Percentiles rank a stretch among this genome's conserved stretches.
phyloP scores from a whole-genome alignment of 2,329 filamentous ascomycete genomes.

The Aspergillus sp. region DNA sequence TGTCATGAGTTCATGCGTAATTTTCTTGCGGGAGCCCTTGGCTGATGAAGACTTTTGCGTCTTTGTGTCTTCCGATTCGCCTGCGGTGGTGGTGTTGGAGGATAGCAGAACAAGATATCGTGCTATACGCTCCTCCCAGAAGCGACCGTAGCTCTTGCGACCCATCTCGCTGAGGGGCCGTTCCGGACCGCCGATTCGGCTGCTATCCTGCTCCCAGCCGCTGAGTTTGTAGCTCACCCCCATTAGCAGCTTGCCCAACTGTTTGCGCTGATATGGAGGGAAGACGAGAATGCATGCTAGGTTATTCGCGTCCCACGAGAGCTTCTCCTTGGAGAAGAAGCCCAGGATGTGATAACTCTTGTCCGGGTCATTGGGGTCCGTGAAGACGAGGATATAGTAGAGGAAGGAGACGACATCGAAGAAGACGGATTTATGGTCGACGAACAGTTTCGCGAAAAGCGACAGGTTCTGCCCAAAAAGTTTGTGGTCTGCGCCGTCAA shows the following conservation, averaged over 20 bases:
- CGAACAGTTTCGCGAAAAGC: slow-evolving; percentile 94
- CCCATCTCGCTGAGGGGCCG: slow-evolving; percentile 89
- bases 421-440: slow-evolving; percentile 97
- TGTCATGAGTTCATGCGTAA: slow-evolving; percentile 57
- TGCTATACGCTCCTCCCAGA: slow-evolving; percentile 84
- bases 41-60: slow-evolving; percentile 30
- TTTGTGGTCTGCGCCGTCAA: slow-evolving; percentile 86
- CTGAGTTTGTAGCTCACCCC: slow-evolving; percentile 92
- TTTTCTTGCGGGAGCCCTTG: slow-evolving; percentile 48
- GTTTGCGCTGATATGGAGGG: slow-evolving; percentile 91
- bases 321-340: slow-evolving; percentile 99
- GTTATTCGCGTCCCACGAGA: slow-evolving; percentile 99
- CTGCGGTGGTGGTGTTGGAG: slow-evolving; percentile 25
- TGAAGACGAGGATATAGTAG: slow-evolving; percentile 89
- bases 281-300: slow-evolving; percentile 95
- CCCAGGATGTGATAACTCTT: slow-evolving; percentile 69
- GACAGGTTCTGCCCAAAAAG: slow-evolving; percentile 95
- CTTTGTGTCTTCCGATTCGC: slow-evolving; percentile 33
- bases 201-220: slow-evolving; percentile 66
- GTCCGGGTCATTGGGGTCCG: slow-evolving; percentile 51
- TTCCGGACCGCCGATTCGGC: slow-evolving; percentile 86
- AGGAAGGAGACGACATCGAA: slow-evolving; percentile 95
- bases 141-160: slow-evolving; percentile 78
- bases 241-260: slow-evolving; percentile 87
- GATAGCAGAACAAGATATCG: slow-evolving; percentile 62